These are phyloP conservation scores for Arxiozyma heterogenica DNA, from an alignment of 1,139 yeast genomes.

Conservation along the genomic window DNA sequence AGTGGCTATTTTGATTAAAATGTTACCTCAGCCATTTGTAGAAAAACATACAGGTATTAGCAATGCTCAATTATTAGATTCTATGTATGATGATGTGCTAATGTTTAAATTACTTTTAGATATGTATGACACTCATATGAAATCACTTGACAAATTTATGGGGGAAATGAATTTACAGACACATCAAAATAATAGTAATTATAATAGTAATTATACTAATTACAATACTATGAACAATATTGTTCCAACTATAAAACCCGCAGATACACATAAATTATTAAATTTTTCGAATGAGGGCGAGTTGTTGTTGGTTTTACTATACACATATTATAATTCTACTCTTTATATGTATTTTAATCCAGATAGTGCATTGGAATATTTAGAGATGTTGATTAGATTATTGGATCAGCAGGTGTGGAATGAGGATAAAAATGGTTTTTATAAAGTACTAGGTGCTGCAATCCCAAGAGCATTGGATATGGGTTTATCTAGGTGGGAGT, in stretches of 20 bases:
- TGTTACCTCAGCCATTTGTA: conserved; percentile 21
- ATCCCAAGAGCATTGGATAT: conserved; percentile 17
- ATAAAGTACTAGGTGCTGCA: conserved; percentile 19
- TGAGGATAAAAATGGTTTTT: conserved; percentile 19
- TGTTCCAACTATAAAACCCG: background rate
- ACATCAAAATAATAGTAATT: background rate
- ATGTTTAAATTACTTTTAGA: conserved; percentile 19
- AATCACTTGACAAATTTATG: conserved; percentile 15
- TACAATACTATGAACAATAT: background rate
- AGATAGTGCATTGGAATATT: conserved; percentile 18
- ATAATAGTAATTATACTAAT: background rate
- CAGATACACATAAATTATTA: conserved; percentile 6
- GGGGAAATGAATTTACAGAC: conserved; percentile 10
- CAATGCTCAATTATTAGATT: conserved; percentile 10
- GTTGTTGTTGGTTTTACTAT: conserved; percentile 17
- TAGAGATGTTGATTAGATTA: conserved; percentile 21
- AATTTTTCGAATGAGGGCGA: conserved; percentile 19
- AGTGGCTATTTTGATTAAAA: conserved; percentile 14
- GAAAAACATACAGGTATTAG: conserved; percentile 15
- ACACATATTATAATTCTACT: conserved; percentile 21
- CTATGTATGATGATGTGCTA: conserved; percentile 15
- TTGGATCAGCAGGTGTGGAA: conserved; percentile 19
- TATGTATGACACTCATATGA: conserved; percentile 16
- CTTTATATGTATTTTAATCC: conserved; percentile 16
- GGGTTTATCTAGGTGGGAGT: conserved; percentile 30